These are phyloP conservation scores for Beta corolliflora DNA, from an alignment of 179 eudicot genomes.

Conservation along the genomic window DNA sequence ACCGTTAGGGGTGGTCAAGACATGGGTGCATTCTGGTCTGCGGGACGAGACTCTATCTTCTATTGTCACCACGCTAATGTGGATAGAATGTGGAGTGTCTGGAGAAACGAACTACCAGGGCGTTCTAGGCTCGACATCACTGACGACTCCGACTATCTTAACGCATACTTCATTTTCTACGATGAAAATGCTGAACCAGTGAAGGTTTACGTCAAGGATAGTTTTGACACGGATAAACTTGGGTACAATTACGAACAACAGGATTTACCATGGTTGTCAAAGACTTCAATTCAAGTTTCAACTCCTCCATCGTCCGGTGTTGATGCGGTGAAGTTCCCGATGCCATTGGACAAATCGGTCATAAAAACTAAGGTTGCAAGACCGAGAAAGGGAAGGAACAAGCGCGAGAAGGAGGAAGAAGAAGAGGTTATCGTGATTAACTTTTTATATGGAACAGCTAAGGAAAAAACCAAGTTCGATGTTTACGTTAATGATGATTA, in stretches of 20 bases:
- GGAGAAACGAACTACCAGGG: conserved; percentile 7
- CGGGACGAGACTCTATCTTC: conserved; percentile 19
- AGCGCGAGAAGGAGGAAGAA: neutral
- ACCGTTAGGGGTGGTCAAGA: neutral
- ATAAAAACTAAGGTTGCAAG: neutral
- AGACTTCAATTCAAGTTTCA: no score
- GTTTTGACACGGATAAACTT: conserved; percentile 3
- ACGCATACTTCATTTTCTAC: no score
- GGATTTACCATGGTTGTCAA: conserved; percentile 4
- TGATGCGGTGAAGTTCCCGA: neutral
- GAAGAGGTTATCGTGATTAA: conserved; percentile 18
- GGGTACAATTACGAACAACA: conserved; percentile 6
- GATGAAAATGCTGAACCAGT: conserved; percentile 25
- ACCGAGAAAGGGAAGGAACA: neutral
- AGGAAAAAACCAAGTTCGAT: conserved; percentile 10
- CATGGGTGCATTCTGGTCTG: conserved; percentile 15
- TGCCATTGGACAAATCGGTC: neutral
- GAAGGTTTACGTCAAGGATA: conserved; percentile 12
- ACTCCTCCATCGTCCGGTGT: neutral
- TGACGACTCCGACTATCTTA: neutral
- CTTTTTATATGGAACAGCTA: neutral
- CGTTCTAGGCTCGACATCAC: neutral
- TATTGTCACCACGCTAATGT: conserved; percentile 25
- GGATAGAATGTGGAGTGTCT: conserved; percentile 16
- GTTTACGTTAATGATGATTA: conserved; percentile 17